phyloP scores from a whole-genome alignment of 441 rosid species.

The Brassica balearica region DNA sequence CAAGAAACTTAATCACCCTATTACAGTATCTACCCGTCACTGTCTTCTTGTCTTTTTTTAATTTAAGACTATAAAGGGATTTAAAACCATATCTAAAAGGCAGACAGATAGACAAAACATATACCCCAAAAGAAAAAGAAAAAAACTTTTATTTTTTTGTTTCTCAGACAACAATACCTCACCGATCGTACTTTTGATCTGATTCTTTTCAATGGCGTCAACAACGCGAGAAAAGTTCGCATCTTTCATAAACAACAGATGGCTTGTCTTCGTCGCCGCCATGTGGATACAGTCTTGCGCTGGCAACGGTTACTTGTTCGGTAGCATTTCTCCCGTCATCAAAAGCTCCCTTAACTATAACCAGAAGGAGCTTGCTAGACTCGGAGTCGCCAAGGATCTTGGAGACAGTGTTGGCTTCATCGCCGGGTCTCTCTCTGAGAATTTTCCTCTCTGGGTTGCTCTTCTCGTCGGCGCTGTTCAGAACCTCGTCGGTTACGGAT shows the following conservation, averaged over 20 bases:
- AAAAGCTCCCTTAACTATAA: conserved; percentile 88
- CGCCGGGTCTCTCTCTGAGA: conserved; percentile 85
- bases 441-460: conserved; percentile 94
- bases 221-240: conserved; percentile 53
- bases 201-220: conserved; percentile 47
- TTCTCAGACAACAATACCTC: background rate
- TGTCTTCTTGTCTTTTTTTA: background rate
- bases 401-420: conserved; percentile 95
- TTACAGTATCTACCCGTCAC: background rate
- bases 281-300: conserved; percentile 99
- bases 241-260: conserved; percentile 74
- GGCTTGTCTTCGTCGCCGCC: conserved; percentile 97
- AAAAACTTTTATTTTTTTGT: no score
- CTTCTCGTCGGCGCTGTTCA: conserved; percentile 90
- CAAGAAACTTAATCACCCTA: background rate
- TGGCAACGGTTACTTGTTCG: conserved; percentile 91
- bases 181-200: conserved; percentile 16
- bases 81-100: background rate
- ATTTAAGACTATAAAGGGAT: conserved; percentile 16
- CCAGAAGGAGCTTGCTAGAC: conserved; percentile 78
- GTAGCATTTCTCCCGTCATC: conserved; percentile 97
- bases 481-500: conserved; percentile 89
- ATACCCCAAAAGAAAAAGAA: no score
- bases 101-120: background rate
- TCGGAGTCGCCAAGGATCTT: conserved; percentile 97